Percentiles rank a stretch among this genome's conserved stretches.
Conservation (phyloP, 2,329 filamentous ascomycete species). For the Aureobasidium namibiae region DNA sequence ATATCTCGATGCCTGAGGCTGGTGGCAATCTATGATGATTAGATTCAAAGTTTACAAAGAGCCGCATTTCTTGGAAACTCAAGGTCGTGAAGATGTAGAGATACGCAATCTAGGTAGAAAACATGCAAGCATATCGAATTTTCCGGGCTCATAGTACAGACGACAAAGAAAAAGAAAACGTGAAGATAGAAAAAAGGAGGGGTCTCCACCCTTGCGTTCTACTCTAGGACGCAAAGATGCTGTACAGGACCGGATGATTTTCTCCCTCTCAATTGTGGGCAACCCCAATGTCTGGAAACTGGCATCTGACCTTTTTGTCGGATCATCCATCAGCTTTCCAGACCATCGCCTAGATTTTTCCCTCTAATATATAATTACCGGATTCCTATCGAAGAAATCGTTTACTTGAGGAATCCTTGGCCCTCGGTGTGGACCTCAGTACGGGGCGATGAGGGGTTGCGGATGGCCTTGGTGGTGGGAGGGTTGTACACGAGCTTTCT, state of each 20-base stretch:
- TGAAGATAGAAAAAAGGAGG: slow-evolving; percentile 7
- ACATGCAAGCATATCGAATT: slow-evolving; percentile 12
- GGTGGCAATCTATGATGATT: slow-evolving; percentile 8
- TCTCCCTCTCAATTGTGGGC: slow-evolving; percentile 2
- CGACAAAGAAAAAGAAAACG: slow-evolving; percentile 10
- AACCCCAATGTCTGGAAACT: neutral
- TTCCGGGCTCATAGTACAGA: slow-evolving; percentile 15
- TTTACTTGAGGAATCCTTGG: neutral
- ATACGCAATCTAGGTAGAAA: neutral
- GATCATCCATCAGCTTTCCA: neutral
- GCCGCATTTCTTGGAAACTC: neutral
- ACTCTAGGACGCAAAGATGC: slow-evolving; percentile 4
- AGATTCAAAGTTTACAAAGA: neutral
- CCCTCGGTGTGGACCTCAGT: slow-evolving; percentile 7
- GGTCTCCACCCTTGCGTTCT: neutral
- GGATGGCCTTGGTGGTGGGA: slow-evolving; percentile 34
- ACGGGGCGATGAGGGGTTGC: slow-evolving; percentile 13
- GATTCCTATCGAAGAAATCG: neutral
- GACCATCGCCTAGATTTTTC: slow-evolving; percentile 2
- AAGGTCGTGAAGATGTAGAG: neutral
- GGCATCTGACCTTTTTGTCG: neutral
- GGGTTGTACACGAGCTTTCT: slow-evolving; percentile 87
- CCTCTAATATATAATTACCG: slow-evolving; percentile 12
- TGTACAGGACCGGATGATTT: slow-evolving; percentile 12
- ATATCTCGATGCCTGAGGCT: neutral